Evolutionary conservation across 306 rosid species (phyloP), one percentile per base, ranked within the genome.

Genomic region (Trifolium repens): DNA sequence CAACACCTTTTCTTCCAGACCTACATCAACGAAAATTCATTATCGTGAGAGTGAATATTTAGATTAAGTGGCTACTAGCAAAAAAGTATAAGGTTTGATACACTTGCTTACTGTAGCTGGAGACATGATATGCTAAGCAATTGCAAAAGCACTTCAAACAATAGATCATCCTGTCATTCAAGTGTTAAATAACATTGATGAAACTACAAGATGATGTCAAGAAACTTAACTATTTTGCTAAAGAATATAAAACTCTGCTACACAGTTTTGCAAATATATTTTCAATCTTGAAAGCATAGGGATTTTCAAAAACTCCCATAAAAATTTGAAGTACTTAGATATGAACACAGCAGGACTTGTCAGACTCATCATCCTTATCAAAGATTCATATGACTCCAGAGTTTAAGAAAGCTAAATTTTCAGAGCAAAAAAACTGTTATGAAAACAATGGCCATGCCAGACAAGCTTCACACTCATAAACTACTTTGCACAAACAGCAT

Each of bases 161-260:
- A 84, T 42, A 94, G 83, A 87, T 94, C 97, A 82, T 94, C 98
- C 98, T 91, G 83, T 78, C 82, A 82, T 80, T 78, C 72, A 85
- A 74, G 47, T 69, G 49, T 77, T 66, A 50, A 53, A 77, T 58
- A 65, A 46, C 59, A 58, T 34, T 22, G 19, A 35, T 47, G 46
- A 77, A 64, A 65, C 37, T 34, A 39, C 57, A 67, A 43, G 49
- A 55, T 35, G 68, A 15, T 54, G 30, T 76, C 74, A 34, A 62
- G 40, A 52, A 50, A 60, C 44, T 76, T 52, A 63, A 71, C 2
- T 71, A 11, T 12, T 42, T 60, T 47, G 44, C 73, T 32, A 67
- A 65, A 69, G 53, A 65, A 74, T 67, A 66, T 16, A 65, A 72
- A 24, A 60, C 17, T 43, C 49, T n/a, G 57, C 72, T 22, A 22